Percentiles rank a stretch among this genome's conserved stretches.
Conservation (phyloP, 805 yeast genomes). For the Tetrapisispora fleetii region DNA sequence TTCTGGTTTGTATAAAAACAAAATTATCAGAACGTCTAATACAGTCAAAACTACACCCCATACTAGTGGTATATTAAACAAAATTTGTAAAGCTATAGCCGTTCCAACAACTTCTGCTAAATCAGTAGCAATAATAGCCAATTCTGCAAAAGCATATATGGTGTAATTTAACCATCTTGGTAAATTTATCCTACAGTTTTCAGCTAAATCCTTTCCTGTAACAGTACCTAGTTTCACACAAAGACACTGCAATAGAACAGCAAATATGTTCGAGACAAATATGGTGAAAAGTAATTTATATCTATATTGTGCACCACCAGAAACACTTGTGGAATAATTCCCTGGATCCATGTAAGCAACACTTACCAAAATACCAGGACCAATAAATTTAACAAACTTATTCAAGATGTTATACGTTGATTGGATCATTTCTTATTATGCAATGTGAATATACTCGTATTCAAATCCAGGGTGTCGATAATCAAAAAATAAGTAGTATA, state of each 20-base stretch:
- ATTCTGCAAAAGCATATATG: constrained; percentile 64
- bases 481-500: neutral
- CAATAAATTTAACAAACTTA: constrained; percentile 59
- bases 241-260: constrained; percentile 76
- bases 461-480: neutral
- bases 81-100: constrained; percentile 72
- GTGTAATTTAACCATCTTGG: constrained; percentile 48
- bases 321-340: constrained; percentile 88
- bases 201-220: constrained; percentile 87
- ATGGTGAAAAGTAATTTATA: constrained; percentile 71
- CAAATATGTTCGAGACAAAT: constrained; percentile 75
- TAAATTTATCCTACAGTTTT: constrained; percentile 69
- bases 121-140: constrained; percentile 88
- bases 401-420: constrained; percentile 5
- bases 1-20: constrained; percentile 67
- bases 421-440: neutral
- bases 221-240: constrained; percentile 87
- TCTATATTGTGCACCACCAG: constrained; percentile 79
- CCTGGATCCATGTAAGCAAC: constrained; percentile 98
- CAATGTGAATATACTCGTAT: neutral
- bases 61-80: constrained; percentile 63
- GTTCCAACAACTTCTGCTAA: constrained; percentile 92
- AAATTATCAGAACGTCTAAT: constrained; percentile 66
- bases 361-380: constrained; percentile 93
- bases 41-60: constrained; percentile 74